Conservation (phyloP, 2,329 filamentous ascomycete species). For the Paracamarosporium sp. region DNA sequence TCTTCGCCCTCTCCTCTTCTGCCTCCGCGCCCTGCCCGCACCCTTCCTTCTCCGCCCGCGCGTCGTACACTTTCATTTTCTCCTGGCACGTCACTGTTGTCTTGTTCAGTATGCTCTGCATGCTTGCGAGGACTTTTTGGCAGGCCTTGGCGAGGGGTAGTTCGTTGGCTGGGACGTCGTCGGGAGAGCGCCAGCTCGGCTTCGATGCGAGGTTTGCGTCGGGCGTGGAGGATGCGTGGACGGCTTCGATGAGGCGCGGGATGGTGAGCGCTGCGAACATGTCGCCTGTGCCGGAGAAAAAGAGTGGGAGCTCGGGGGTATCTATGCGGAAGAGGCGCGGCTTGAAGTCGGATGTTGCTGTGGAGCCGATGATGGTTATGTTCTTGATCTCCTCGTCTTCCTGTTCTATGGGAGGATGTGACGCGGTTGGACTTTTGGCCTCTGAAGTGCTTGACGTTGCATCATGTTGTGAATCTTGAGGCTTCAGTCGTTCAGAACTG, state of each 20-base stretch:
- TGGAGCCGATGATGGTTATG: constrained; percentile 79
- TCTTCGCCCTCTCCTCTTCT: constrained; percentile 59
- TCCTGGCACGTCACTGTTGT: constrained; percentile 71
- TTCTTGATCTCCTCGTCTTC: constrained; percentile 38
- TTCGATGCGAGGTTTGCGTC: constrained; percentile 56
- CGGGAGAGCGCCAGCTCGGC: constrained; percentile 77
- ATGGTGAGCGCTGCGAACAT: constrained; percentile 97
- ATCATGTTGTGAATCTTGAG: constrained; percentile 21
- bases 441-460: constrained; percentile 14
- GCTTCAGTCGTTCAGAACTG: constrained; percentile 7
- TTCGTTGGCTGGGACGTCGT: constrained; percentile 71
- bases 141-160: constrained; percentile 83
- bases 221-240: constrained; percentile 54
- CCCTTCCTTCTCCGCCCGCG: constrained; percentile 55
- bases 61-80: constrained; percentile 61
- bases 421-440: neutral
- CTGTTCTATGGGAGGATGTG: constrained; percentile 8
- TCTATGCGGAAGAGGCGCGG: constrained; percentile 88
- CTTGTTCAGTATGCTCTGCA: constrained; percentile 81
- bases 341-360: constrained; percentile 66
- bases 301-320: constrained; percentile 87
- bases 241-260: constrained; percentile 85
- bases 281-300: constrained; percentile 96
- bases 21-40: constrained; percentile 52
- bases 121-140: constrained; percentile 87